phyloP scores from a whole-genome alignment of 441 rosid species.

The Mallotus japonicus region DNA sequence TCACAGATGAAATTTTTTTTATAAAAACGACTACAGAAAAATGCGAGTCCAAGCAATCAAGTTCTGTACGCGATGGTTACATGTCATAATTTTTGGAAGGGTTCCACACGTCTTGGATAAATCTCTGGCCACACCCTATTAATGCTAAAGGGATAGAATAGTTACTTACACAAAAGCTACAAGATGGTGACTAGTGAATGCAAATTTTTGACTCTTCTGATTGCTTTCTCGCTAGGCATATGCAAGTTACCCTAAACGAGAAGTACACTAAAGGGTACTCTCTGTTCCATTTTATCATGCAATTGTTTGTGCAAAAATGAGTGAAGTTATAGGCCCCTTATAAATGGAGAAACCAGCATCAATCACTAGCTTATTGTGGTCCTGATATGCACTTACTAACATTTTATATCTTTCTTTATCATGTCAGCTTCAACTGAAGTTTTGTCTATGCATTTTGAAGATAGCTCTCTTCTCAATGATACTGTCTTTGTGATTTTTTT shows the following conservation, averaged over 20 bases:
- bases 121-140: neutral
- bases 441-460: constrained; percentile 6
- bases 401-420: neutral
- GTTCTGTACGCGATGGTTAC: neutral
- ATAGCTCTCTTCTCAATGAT: neutral
- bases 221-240: neutral
- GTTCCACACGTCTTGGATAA: neutral
- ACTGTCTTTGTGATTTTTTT: neutral
- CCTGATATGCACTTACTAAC: neutral
- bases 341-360: neutral
- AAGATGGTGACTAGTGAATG: constrained; percentile 17
- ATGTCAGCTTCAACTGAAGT: constrained; percentile 1
- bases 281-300: neutral
- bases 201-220: neutral
- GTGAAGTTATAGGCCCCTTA: neutral
- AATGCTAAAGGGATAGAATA: neutral
- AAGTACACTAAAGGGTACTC: constrained; percentile 14
- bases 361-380: constrained; percentile 14
- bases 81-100: neutral
- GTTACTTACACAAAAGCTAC: neutral
- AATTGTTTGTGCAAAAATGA: constrained; percentile 15
- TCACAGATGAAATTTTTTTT: too few species aligned
- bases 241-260: neutral
- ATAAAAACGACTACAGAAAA: too few species aligned
- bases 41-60: too few species aligned